Base-by-base conservation (phyloP, 1,139 yeast species). In the Zygosaccharomyces pseudobailii region DNA sequence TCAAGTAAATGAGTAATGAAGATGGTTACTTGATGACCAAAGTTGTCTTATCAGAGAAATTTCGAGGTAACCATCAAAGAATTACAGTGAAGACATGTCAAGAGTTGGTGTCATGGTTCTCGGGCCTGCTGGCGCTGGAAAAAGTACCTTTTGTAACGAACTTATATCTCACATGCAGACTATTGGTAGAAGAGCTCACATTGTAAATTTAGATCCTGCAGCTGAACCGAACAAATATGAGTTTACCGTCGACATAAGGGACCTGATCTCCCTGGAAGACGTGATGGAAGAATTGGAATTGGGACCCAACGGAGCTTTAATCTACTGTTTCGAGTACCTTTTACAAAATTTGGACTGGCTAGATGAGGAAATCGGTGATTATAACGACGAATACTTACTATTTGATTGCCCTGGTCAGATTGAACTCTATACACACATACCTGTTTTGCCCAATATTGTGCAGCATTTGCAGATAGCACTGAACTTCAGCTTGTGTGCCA, bases 401-500 rank as follows among this genome's bases (percentile, higher is more conserved):
- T 88, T 92, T 66, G 99, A 94, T 66, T 90, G 97, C 67, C 99
- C 99, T 0, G 98, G 98, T 1, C 99, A 92, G 66, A 90, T 94
- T 53, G 99, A 92, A 66, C 75, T 92, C 35, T 92, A 92, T 66
- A 89, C 96, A 3, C 99, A 92, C 67, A 81, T 90, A 30, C 97
- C 98, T 0, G 92, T 89, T 6, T 73, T 92, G 42, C 98, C 98
- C 2, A 78, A 88, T 4, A 80, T 92, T 13, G 94, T 88, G 7
- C 82, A 80, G 55, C 97, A 92, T 68, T 73, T 92, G 55, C 85
- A 84, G 59, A 79, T 80, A 49, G 83, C 80, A 54, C 72, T 90
- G 61, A 87, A 86, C 62, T 90, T 92, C 71, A 86, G 82, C 53
- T 70, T 94, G 22, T 92, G 98, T 72, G 97, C 97, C 9, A 82